A percentile compares a stretch with the other conserved stretches of the same genome.
These are phyloP conservation scores for Ophiostoma sp. DNA, from an alignment of 2,329 filamentous ascomycete genomes.

Conservation along the genomic window DNA sequence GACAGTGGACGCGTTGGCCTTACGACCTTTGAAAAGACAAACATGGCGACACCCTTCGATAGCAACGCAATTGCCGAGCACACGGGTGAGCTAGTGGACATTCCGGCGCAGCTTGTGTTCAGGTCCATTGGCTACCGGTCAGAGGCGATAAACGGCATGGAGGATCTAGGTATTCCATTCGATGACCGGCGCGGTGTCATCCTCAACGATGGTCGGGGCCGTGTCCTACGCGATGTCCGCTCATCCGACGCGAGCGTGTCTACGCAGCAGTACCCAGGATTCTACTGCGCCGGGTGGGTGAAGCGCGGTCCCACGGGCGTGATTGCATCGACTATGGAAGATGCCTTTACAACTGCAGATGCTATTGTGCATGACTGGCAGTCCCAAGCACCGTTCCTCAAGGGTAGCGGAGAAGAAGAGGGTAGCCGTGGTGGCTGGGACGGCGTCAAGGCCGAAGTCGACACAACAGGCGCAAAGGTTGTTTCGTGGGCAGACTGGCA, in stretches of 20 bases:
- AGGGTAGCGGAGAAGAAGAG: constrained; percentile 23
- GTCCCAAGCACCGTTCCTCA: constrained; percentile 39
- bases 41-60: constrained; percentile 51
- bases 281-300: constrained; percentile 96
- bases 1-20: constrained; percentile 50
- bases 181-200: constrained; percentile 69
- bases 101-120: constrained; percentile 71
- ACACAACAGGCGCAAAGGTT: constrained; percentile 47
- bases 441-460: constrained; percentile 57
- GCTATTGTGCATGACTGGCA: constrained; percentile 74
- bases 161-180: constrained; percentile 70
- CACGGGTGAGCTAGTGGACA: constrained; percentile 45
- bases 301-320: constrained; percentile 92
- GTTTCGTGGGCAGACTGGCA: constrained; percentile 82
- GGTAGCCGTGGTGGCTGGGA: constrained; percentile 61
- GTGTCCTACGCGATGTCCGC: constrained; percentile 48
- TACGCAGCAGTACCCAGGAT: constrained; percentile 53
- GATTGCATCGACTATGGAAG: constrained; percentile 92
- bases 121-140: constrained; percentile 94
- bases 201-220: constrained; percentile 72
- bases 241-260: constrained; percentile 33
- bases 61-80: constrained; percentile 44
- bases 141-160: constrained; percentile 66
- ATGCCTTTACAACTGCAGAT: constrained; percentile 86
- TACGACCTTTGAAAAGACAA: constrained; percentile 61